phyloP scores from a whole-genome alignment of 2,329 filamentous ascomycete genomes.

The Parastagonospora nodorum region DNA sequence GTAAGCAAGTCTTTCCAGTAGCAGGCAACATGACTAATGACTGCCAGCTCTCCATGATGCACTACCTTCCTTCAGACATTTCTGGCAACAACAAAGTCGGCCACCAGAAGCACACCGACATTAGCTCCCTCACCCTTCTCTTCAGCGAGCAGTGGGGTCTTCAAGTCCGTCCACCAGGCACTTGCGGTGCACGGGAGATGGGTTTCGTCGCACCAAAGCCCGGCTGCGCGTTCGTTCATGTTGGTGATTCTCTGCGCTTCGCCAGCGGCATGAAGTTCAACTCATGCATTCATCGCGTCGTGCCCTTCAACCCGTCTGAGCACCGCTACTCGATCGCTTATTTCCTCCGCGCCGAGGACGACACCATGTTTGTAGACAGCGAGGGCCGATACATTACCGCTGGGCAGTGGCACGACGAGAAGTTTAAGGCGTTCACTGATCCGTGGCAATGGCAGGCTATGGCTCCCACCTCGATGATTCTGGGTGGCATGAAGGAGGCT shows the following conservation, averaged over 20 bases:
- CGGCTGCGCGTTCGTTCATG: slow-evolving; percentile 61
- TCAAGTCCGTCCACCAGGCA: slow-evolving; percentile 60
- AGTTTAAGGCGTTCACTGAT: slow-evolving; percentile 38
- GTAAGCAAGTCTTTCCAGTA: slow-evolving; percentile 10
- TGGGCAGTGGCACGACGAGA: slow-evolving; percentile 44
- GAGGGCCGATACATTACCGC: slow-evolving; percentile 61
- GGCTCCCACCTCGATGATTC: slow-evolving; percentile 28
- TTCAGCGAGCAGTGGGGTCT: slow-evolving; percentile 64
- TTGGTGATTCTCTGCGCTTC: slow-evolving; percentile 65
- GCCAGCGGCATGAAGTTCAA: slow-evolving; percentile 59
- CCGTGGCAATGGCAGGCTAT: slow-evolving; percentile 26
- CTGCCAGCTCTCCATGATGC: slow-evolving; percentile 37
- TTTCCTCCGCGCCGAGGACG: slow-evolving; percentile 62
- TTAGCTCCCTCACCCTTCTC: slow-evolving; percentile 36
- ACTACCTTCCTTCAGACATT: slow-evolving; percentile 34
- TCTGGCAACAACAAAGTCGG: slow-evolving; percentile 29
- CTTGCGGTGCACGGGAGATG: slow-evolving; percentile 33
- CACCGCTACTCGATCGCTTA: slow-evolving; percentile 65
- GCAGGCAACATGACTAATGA: not conserved
- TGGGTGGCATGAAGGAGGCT: slow-evolving; percentile 36
- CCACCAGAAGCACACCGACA: slow-evolving; percentile 43
- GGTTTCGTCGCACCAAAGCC: slow-evolving; percentile 56
- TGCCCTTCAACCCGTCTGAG: slow-evolving; percentile 58
- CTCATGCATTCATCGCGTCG: slow-evolving; percentile 63
- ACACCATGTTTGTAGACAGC: slow-evolving; percentile 61